These are phyloP conservation scores for Thalia dealbata DNA, from an alignment of 176 grass and related monocot genomes.

Conservation along the genomic window DNA sequence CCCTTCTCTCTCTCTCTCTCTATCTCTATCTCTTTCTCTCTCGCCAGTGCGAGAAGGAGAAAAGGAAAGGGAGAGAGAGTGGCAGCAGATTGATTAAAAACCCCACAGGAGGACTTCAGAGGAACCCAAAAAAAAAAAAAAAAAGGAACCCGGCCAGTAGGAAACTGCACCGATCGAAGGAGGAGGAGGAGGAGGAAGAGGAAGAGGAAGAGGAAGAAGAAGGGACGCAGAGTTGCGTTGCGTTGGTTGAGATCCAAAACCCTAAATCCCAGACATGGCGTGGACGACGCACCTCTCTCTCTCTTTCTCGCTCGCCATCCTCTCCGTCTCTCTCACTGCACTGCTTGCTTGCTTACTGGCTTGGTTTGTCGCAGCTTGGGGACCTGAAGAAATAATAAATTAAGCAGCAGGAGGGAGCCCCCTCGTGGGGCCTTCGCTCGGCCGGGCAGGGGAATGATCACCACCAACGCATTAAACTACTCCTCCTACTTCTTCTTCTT, in stretches of 20 bases:
- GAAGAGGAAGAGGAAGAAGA: background rate
- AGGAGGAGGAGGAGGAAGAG: background rate
- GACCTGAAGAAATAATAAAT: background rate
- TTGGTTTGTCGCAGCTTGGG: slow-evolving; percentile 1
- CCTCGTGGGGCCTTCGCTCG: slow-evolving; percentile 65
- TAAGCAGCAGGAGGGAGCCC: slow-evolving; percentile 13
- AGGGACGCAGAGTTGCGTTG: too few relatives aligned
- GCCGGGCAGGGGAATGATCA: slow-evolving; percentile 26
- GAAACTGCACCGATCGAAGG: background rate
- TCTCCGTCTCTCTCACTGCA: background rate
- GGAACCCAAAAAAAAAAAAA: background rate
- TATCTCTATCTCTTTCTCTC: too few relatives aligned
- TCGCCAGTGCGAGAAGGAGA: background rate
- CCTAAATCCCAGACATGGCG: slow-evolving; percentile 3
- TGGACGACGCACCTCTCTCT: background rate
- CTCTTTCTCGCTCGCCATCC: background rate
- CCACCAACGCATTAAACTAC: background rate
- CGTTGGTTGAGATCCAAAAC: background rate
- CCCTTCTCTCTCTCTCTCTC: background rate
- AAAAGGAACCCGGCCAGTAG: background rate
- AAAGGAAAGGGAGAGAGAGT: background rate
- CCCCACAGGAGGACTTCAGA: too few relatives aligned
- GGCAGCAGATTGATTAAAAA: background rate
- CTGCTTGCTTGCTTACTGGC: background rate
- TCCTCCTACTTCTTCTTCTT: background rate